Base-by-base conservation (phyloP, 768 basidiomycete species). In the Leucosporidium yakuticum region DNA sequence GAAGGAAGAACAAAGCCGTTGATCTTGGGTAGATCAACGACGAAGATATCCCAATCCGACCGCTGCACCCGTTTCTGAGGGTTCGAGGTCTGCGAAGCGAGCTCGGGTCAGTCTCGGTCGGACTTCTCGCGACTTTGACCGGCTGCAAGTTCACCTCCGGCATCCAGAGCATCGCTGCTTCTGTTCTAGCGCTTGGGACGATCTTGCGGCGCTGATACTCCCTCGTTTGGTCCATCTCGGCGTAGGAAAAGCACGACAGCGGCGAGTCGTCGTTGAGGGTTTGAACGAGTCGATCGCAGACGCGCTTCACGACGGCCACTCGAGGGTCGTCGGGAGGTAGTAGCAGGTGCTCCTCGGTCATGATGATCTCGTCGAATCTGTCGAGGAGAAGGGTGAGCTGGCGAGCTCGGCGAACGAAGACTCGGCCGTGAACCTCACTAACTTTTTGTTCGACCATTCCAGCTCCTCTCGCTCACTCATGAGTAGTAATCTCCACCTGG, bases 401-500 rank as follows among this genome's bases (percentile, higher is more conserved):
- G 3, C 19, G 32, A 47, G 11, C 25, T 39, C 15, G 29, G n/a
- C 17, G 19, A 12, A 47, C 34, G 53, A 19, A 31, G 34, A 36
- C 36, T 55, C 25, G 1, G 34, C n/a, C n/a, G n/a, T n/a, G n/a
- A 49, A 53, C 53, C 51, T 14, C n/a, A 21, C 47, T 34, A 4
- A 57, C 80, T 80, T 78, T 44, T 78, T 69, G 17, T 77, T 74
- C 0, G 78, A 77, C 81, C 81, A 82, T n/a, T 79, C 77, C 61
- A 79, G 69, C 71, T 82, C 82, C 65, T 82, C 82, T 31, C 74
- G 54, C 64, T 81, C 80, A 4, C 77, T 78, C 81, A 82, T 81
- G 39, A 82, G 68, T 48, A 82, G 68, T 44, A 82, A 64, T n/a
- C 81, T 69, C 82, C 82, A 82, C 68, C 82, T 67, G 4, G 78